Percentiles rank a stretch among this genome's conserved stretches.
Evolutionary conservation across 805 yeast species (phyloP).

Genomic region (Komagataella mondaviorum): DNA sequence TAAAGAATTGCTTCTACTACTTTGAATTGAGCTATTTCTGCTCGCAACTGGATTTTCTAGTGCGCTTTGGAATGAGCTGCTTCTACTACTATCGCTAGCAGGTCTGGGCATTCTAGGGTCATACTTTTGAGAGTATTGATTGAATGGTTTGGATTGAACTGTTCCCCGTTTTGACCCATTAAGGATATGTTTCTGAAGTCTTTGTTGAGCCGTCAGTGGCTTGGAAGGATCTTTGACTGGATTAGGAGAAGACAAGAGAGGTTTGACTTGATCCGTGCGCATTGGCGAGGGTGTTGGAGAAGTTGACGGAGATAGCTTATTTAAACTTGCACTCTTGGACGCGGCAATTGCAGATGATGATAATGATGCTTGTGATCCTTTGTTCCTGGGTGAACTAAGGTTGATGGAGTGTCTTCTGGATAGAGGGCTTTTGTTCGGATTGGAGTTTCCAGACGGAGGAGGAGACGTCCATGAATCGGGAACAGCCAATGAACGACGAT

Average conservation of each 20-base stretch:
- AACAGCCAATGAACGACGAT: not conserved
- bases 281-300: constrained; percentile 6
- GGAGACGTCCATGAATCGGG: constrained; percentile 1
- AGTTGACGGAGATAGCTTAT: constrained; percentile 8
- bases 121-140: not conserved
- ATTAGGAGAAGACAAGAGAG: not conserved
- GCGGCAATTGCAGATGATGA: not conserved
- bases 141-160: not conserved
- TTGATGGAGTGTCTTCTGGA: constrained; percentile 2
- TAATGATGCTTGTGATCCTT: not conserved
- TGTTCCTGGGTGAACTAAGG: not conserved
- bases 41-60: not conserved
- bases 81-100: not conserved
- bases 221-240: not conserved
- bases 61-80: not conserved
- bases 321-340: not conserved
- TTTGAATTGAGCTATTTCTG: constrained; percentile 1
- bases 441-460: constrained; percentile 3
- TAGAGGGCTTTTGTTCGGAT: constrained; percentile 2
- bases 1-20: not conserved
- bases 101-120: not conserved
- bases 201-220: constrained; percentile 18
- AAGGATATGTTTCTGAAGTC: constrained; percentile 20
- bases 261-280: not conserved
- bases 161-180: constrained; percentile 4